Evolutionary conservation across 768 basidiomycete species (phyloP).

Genomic region (Kwoniella bestiolae): DNA sequence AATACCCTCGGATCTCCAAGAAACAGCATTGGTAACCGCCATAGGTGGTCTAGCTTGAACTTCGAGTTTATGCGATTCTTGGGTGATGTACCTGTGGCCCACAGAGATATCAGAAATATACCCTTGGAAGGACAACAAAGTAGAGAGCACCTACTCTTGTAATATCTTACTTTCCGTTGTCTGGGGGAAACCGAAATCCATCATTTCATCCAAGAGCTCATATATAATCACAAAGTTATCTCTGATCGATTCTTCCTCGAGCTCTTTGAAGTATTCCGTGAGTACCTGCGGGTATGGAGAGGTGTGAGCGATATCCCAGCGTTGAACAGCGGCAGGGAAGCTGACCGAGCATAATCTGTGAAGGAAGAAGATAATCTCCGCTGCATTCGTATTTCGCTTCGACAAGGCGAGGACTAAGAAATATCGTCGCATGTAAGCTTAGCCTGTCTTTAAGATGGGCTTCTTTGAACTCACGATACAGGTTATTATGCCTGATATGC

Average conservation of each 20-base stretch:
- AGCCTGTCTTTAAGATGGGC: background rate
- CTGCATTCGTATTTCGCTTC: slow-evolving; percentile 92
- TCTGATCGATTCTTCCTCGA: slow-evolving; percentile 97
- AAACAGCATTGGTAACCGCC: slow-evolving; percentile 97
- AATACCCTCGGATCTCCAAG: slow-evolving; percentile 97
- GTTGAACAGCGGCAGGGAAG: background rate
- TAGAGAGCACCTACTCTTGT: slow-evolving; percentile 89
- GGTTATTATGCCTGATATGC: slow-evolving; percentile 97
- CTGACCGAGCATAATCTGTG: slow-evolving; percentile 74
- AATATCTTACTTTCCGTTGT: slow-evolving; percentile 99
- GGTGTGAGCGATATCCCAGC: background rate
- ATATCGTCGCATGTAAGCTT: background rate
- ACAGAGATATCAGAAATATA: background rate
- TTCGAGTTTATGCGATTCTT: slow-evolving; percentile 96
- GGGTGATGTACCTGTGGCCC: slow-evolving; percentile 82
- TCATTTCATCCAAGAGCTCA: slow-evolving; percentile 99
- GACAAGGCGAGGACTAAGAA: slow-evolving; percentile 85
- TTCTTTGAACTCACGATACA: slow-evolving; percentile 73
- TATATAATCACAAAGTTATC: slow-evolving; percentile 99
- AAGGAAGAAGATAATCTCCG: slow-evolving; percentile 94
- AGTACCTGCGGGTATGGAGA: slow-evolving; percentile 66
- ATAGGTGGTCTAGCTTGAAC: slow-evolving; percentile 89
- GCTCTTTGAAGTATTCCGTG: slow-evolving; percentile 98
- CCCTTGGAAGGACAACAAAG: background rate
- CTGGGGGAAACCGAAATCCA: slow-evolving; percentile 99